A percentile compares a stretch with the other conserved stretches of the same genome.
These are phyloP conservation scores for Aegle marmelos DNA, from an alignment of 345 rosid species.

Conservation along the genomic window DNA sequence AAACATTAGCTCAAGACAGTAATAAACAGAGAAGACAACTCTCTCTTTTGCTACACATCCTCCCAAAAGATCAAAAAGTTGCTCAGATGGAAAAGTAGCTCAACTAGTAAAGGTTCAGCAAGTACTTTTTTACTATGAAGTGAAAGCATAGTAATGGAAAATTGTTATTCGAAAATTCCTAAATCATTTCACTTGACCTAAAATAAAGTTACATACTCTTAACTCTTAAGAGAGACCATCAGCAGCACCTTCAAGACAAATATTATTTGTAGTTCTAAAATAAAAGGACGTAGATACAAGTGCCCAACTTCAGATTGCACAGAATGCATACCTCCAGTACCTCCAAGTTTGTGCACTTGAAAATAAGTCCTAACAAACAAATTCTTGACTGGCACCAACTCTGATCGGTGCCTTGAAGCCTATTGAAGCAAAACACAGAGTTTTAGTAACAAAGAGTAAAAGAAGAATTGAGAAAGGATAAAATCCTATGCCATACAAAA, in stretches of 20 bases:
- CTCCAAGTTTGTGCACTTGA: conserved; percentile 37
- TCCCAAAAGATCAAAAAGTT: background rate
- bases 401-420: conserved; percentile 55
- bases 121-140: background rate
- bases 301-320: background rate
- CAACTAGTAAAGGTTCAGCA: background rate
- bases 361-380: conserved; percentile 41
- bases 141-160: background rate
- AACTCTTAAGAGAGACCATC: background rate
- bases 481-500: background rate
- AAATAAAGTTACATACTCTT: background rate
- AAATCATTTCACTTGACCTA: background rate
- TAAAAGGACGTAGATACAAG: background rate
- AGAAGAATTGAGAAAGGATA: background rate
- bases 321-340: conserved; percentile 35
- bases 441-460: background rate
- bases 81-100: background rate
- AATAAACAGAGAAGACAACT: background rate
- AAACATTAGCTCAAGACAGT: background rate
- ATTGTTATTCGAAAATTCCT: background rate
- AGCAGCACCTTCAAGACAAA: background rate
- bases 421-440: conserved; percentile 17
- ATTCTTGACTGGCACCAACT: conserved; percentile 37
- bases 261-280: background rate
- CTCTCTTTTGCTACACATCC: background rate